Conservation (phyloP, 2,329 filamentous ascomycete genomes). For the Scytalidium lignicola region DNA sequence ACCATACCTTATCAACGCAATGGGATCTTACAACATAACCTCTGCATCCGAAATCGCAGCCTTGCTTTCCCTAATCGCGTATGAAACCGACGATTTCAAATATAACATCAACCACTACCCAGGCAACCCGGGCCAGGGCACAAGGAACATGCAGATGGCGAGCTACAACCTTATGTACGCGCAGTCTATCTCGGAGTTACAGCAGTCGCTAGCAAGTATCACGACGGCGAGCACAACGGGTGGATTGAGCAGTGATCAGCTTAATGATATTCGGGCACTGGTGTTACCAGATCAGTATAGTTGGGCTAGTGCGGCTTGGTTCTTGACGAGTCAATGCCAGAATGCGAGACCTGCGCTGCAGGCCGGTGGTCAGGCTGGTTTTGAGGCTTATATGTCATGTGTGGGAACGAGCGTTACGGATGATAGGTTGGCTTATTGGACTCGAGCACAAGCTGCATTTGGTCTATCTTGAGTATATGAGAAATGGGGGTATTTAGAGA, state of each 20-base stretch:
- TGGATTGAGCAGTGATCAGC: slow-evolving; percentile 29
- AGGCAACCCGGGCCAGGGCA: slow-evolving; percentile 52
- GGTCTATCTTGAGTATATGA: slow-evolving; percentile 11
- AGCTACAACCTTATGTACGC: slow-evolving; percentile 52
- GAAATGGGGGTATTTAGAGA: not conserved
- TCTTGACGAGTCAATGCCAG: slow-evolving; percentile 48
- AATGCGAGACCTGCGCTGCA: slow-evolving; percentile 38
- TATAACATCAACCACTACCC: slow-evolving; percentile 56
- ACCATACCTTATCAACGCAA: slow-evolving; percentile 43
- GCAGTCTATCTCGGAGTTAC: slow-evolving; percentile 37
- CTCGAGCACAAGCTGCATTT: slow-evolving; percentile 37
- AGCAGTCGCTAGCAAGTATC: slow-evolving; percentile 26
- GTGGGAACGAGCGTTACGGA: slow-evolving; percentile 43
- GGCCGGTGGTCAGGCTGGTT: slow-evolving; percentile 40
- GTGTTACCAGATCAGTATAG: slow-evolving; percentile 44
- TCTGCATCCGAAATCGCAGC: slow-evolving; percentile 52
- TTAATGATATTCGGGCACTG: slow-evolving; percentile 41
- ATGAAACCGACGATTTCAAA: slow-evolving; percentile 56
- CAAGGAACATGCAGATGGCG: slow-evolving; percentile 59
- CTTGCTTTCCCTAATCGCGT: slow-evolving; percentile 54
- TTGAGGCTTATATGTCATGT: slow-evolving; percentile 48
- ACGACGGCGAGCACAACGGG: slow-evolving; percentile 22
- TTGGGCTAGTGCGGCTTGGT: slow-evolving; percentile 59
- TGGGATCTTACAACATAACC: slow-evolving; percentile 47
- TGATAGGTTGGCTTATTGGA: slow-evolving; percentile 45